A percentile compares a stretch with the other conserved stretches of the same genome.
phyloP scores from a whole-genome alignment of 2,329 filamentous ascomycete genomes.

The Periglandula ipomoeae region DNA sequence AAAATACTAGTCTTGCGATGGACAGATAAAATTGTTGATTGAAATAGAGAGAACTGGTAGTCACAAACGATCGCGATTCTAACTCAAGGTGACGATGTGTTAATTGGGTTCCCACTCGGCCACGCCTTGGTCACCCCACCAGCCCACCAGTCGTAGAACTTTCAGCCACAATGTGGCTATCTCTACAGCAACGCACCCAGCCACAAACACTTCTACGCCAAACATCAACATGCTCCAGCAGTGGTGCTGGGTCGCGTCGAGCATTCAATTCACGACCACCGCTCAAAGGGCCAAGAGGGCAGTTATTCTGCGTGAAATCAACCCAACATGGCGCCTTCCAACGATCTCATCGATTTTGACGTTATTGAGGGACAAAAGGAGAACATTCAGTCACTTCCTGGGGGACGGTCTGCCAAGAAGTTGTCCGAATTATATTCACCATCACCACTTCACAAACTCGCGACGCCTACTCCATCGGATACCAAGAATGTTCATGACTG shows the following conservation, averaged over 20 bases:
- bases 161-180: conserved; percentile 8
- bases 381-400: conserved; percentile 90
- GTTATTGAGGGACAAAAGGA: conserved; percentile 96
- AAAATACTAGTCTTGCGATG: background rate
- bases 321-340: conserved; percentile 36
- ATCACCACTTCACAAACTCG: conserved; percentile 46
- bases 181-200: conserved; percentile 9
- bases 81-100: no score
- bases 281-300: background rate
- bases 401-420: conserved; percentile 78
- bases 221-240: conserved; percentile 12
- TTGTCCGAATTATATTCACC: conserved; percentile 75
- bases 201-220: background rate
- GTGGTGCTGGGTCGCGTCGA: background rate
- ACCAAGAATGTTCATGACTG: conserved; percentile 70
- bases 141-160: background rate
- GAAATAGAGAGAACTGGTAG: background rate
- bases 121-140: no score
- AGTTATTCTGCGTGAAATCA: conserved; percentile 13
- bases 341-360: conserved; percentile 66
- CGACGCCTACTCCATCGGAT: conserved; percentile 59
- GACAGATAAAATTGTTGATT: background rate
- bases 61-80: no score
- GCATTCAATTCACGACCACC: background rate
- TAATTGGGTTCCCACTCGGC: no score